Conservation (phyloP, 1,284 basidiomycete genomes). For the Coniferiporia sulphurascens region DNA sequence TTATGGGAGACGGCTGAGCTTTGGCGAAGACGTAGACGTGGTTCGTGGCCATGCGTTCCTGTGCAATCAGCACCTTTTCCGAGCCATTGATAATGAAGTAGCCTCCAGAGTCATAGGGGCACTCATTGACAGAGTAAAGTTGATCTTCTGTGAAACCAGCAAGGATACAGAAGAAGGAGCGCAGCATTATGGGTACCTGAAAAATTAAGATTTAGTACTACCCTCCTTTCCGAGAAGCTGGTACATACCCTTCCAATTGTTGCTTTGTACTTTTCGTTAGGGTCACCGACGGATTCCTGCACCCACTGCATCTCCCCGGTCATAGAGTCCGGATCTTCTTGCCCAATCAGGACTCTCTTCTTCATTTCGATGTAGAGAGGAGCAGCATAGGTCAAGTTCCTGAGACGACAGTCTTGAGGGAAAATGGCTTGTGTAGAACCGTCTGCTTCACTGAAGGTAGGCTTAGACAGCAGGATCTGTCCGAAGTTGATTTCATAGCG, state of each 20-base stretch:
- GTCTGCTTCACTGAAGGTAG: slow-evolving; percentile 94
- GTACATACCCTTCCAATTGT: slow-evolving; percentile 3
- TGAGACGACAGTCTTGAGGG: slow-evolving; percentile 94
- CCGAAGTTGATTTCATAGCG: slow-evolving; percentile 98
- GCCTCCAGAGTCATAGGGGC: slow-evolving; percentile 96
- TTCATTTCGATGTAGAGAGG: slow-evolving; percentile 96
- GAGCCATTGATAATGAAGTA: slow-evolving; percentile 99
- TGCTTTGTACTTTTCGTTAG: background rate
- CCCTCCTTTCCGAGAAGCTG: background rate
- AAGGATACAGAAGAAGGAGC: slow-evolving; percentile 93
- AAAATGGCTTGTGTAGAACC: slow-evolving; percentile 91
- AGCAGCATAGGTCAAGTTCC: slow-evolving; percentile 94
- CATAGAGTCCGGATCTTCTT: slow-evolving; percentile 76
- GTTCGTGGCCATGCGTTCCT: slow-evolving; percentile 99
- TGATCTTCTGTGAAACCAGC: slow-evolving; percentile 75
- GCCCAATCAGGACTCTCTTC: slow-evolving; percentile 78
- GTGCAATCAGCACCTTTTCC: slow-evolving; percentile 98
- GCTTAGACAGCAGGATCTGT: slow-evolving; percentile 94
- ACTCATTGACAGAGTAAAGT: slow-evolving; percentile 91
- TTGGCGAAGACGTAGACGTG: slow-evolving; percentile 99
- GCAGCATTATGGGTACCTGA: slow-evolving; percentile 96
- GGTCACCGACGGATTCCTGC: slow-evolving; percentile 62
- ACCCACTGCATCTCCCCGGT: slow-evolving; percentile 85
- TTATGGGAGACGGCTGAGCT: slow-evolving; percentile 93
- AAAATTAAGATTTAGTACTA: slow-evolving; percentile 13